phyloP scores from a whole-genome alignment of 2,329 filamentous ascomycete genomes.

The Fusarium temperatum region DNA sequence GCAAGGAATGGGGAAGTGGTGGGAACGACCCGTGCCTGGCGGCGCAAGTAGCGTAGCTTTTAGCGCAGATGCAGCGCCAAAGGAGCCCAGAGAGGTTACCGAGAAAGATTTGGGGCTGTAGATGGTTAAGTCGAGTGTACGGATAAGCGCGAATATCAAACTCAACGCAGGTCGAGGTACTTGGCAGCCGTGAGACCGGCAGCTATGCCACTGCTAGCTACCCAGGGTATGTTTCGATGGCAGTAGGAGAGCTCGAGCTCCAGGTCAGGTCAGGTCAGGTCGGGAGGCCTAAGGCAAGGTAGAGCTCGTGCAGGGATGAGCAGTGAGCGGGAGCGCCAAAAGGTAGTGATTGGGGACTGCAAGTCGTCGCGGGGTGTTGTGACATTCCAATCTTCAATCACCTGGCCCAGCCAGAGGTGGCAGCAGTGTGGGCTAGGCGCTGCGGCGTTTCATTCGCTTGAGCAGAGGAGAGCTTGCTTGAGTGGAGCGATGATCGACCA shows the following conservation, averaged over 20 bases:
- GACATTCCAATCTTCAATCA: constrained; percentile 45
- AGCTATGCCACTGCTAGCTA: constrained; percentile 13
- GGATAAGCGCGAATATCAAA: constrained; percentile 10
- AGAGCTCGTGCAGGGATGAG: constrained; percentile 32
- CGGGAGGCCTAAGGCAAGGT: constrained; percentile 2
- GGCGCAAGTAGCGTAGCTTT: constrained; percentile 43
- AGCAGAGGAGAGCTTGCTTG: constrained; percentile 38
- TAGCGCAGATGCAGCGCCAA: constrained; percentile 42
- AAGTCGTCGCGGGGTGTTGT: constrained; percentile 42
- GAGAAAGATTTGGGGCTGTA: constrained; percentile 14
- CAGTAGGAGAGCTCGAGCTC: background rate
- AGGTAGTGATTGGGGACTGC: constrained; percentile 37
- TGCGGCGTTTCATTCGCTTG: constrained; percentile 48
- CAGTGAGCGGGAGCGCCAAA: constrained; percentile 37
- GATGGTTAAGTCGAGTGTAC: constrained; percentile 5
- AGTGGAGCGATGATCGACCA: constrained; percentile 46
- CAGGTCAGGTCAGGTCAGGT: constrained; percentile 7
- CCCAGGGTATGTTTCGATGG: background rate
- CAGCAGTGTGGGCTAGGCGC: constrained; percentile 45
- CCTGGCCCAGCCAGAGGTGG: constrained; percentile 42
- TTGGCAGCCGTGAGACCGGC: background rate
- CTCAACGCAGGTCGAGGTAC: constrained; percentile 3
- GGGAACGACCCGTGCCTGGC: constrained; percentile 45
- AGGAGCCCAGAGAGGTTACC: constrained; percentile 28
- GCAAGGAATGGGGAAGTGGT: constrained; percentile 39